phyloP scores from a whole-genome alignment of 495 filamentous ascomycete species.

The Chlorociboria aeruginascens region DNA sequence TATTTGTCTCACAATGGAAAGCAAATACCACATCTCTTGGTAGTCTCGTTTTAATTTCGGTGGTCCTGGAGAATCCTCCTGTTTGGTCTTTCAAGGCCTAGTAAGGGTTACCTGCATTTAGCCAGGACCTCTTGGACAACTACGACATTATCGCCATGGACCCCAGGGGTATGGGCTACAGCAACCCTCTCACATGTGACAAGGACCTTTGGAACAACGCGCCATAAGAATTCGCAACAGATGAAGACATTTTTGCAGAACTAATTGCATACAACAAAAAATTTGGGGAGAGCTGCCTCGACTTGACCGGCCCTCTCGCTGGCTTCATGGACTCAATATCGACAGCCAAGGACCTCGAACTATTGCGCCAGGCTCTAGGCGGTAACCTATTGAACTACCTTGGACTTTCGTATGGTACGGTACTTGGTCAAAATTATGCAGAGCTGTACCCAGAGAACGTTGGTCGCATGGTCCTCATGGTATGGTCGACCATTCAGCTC shows the following conservation, averaged over 20 bases:
- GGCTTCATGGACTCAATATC: slow-evolving; percentile 30
- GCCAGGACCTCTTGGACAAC: no score
- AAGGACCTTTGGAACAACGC: no score
- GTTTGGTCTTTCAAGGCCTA: no score
- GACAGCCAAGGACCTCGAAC: slow-evolving; percentile 31
- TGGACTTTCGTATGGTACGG: slow-evolving; percentile 44
- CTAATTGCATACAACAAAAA: slow-evolving; percentile 23
- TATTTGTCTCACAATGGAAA: no score
- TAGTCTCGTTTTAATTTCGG: no score
- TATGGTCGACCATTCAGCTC: slow-evolving; percentile 24
- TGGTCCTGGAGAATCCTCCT: no score
- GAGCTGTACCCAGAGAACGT: slow-evolving; percentile 23
- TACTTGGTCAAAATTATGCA: slow-evolving; percentile 35
- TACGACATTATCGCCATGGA: no score
- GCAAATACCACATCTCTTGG: no score
- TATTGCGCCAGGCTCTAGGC: slow-evolving; percentile 27
- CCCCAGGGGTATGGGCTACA: no score
- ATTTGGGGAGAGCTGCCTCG: slow-evolving; percentile 25
- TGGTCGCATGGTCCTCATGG: slow-evolving; percentile 21
- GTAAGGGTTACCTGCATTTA: no score
- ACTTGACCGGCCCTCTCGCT: slow-evolving; percentile 24
- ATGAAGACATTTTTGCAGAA: slow-evolving; percentile 20
- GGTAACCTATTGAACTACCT: slow-evolving; percentile 21
- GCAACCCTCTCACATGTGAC: no score
- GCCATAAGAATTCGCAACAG: slow-evolving; percentile 16